These are phyloP conservation scores for Gomphus bonarii DNA, from an alignment of 1,284 basidiomycete genomes.

Conservation along the genomic window DNA sequence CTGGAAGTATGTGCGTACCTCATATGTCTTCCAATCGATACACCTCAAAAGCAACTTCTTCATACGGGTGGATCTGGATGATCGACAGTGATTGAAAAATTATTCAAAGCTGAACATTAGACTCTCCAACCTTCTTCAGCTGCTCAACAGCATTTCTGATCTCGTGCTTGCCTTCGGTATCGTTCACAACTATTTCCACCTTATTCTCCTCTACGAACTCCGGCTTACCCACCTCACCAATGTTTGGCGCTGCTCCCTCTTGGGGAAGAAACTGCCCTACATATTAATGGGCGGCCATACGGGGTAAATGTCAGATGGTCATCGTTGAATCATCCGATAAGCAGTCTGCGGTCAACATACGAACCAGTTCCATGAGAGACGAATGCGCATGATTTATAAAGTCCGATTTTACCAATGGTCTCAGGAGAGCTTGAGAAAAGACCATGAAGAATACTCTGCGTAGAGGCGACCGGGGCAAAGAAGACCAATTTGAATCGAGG, in stretches of 20 bases:
- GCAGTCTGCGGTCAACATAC: conserved; percentile 10
- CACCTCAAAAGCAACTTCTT: conserved; percentile 47
- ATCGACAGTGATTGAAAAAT: not conserved
- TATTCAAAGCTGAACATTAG: not conserved
- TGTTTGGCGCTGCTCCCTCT: conserved; percentile 32
- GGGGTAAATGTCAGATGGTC: conserved; percentile 1
- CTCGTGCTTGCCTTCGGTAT: conserved; percentile 25
- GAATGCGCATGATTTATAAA: conserved; percentile 45
- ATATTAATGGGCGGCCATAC: not conserved
- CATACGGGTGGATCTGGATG: conserved; percentile 42
- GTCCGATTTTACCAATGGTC: conserved; percentile 37
- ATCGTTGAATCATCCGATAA: not conserved
- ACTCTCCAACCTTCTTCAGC: conserved; percentile 30
- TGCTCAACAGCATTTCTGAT: conserved; percentile 32
- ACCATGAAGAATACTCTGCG: conserved; percentile 30
- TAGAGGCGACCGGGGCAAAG: conserved; percentile 32
- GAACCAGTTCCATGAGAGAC: conserved; percentile 39
- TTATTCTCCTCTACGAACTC: conserved; percentile 43
- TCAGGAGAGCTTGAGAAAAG: conserved; percentile 35
- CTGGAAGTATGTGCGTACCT: not conserved
- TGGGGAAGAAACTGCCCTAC: conserved; percentile 39
- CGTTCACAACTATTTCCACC: conserved; percentile 42
- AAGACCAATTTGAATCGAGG: conserved; percentile 37
- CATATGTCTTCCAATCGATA: conserved; percentile 31
- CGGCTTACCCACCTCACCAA: conserved; percentile 30